phyloP scores from a whole-genome alignment of 495 filamentous ascomycete species.

The Penicillium silybi region DNA sequence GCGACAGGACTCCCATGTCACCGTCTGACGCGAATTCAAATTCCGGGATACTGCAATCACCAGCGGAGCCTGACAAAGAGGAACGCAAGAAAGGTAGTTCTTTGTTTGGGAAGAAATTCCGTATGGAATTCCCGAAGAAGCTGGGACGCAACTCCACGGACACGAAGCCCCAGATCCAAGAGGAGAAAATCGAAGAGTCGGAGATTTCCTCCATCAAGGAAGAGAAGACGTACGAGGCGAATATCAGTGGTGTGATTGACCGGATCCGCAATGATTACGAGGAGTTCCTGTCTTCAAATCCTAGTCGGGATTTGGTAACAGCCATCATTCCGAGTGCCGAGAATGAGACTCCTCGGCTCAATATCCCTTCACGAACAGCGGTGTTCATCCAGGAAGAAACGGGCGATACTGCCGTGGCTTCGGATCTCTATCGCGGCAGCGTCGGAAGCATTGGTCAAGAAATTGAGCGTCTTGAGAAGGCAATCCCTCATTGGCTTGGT shows the following conservation, averaged over 20 bases:
- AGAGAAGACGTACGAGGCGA: conserved; percentile 80
- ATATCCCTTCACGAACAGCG: conserved; percentile 71
- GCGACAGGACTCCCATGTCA: conserved; percentile 38
- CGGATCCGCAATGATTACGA: conserved; percentile 75
- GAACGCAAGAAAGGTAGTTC: conserved; percentile 65
- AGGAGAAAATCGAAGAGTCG: conserved; percentile 83
- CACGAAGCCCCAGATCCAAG: conserved; percentile 66
- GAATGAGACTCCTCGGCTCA: conserved; percentile 80
- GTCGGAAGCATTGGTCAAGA: conserved; percentile 73
- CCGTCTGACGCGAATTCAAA: conserved; percentile 46
- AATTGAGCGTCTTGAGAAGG: conserved; percentile 76
- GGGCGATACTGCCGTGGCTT: conserved; percentile 78
- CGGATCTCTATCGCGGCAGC: conserved; percentile 86
- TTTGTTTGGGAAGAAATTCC: conserved; percentile 82
- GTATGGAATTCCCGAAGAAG: conserved; percentile 84
- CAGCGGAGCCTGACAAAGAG: conserved; percentile 66
- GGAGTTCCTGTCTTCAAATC: conserved; percentile 56
- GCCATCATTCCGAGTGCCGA: conserved; percentile 72
- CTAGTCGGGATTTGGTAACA: conserved; percentile 53
- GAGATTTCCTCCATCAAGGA: conserved; percentile 58
- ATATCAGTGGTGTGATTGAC: conserved; percentile 75
- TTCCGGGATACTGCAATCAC: conserved; percentile 50
- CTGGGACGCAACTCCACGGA: conserved; percentile 71
- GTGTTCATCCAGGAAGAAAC: conserved; percentile 96
- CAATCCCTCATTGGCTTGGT: conserved; percentile 85